A percentile compares a stretch with the other conserved stretches of the same genome.
phyloP scores from a whole-genome alignment of 176 grass and related monocot genomes.

The Oryza nivara region DNA sequence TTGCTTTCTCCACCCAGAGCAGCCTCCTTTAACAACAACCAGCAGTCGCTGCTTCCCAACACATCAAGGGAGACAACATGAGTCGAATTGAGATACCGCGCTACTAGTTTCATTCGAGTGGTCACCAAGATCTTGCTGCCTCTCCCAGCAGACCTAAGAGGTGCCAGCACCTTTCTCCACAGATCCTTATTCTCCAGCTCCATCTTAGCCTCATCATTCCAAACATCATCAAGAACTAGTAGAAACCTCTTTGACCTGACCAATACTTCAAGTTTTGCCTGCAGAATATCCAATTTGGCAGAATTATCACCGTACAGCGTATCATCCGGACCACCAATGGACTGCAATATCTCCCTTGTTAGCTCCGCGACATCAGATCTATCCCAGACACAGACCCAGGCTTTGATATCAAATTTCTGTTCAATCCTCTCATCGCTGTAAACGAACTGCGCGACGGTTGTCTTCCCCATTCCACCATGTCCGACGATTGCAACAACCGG shows the following conservation, averaged over 20 bases:
- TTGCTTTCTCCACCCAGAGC: slow-evolving; percentile 29
- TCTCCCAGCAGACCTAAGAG: background rate
- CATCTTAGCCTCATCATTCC: slow-evolving; percentile 48
- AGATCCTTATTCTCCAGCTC: slow-evolving; percentile 26
- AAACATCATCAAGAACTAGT: slow-evolving; percentile 62
- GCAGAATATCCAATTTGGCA: slow-evolving; percentile 17
- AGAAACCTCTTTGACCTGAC: slow-evolving; percentile 48
- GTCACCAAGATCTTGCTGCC: slow-evolving; percentile 65
- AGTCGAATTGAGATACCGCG: slow-evolving; percentile 29
- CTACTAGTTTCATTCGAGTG: slow-evolving; percentile 43
- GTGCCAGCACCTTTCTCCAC: slow-evolving; percentile 48
- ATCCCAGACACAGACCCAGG: slow-evolving; percentile 56
- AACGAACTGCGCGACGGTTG: slow-evolving; percentile 53
- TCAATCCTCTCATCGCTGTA: slow-evolving; percentile 49
- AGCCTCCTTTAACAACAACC: slow-evolving; percentile 45
- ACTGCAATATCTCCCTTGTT: slow-evolving; percentile 54
- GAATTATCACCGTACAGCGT: background rate
- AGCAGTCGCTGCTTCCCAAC: slow-evolving; percentile 28
- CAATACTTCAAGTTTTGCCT: slow-evolving; percentile 15
- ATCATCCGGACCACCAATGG: slow-evolving; percentile 21
- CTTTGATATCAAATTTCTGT: slow-evolving; percentile 42
- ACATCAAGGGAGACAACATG: slow-evolving; percentile 35
- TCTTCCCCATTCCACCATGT: slow-evolving; percentile 64
- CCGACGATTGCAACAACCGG: slow-evolving; percentile 49
- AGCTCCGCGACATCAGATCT: slow-evolving; percentile 38